Evolutionary conservation across 441 rosid genomes (phyloP).

Genomic region (Gossypium davidsonii): DNA sequence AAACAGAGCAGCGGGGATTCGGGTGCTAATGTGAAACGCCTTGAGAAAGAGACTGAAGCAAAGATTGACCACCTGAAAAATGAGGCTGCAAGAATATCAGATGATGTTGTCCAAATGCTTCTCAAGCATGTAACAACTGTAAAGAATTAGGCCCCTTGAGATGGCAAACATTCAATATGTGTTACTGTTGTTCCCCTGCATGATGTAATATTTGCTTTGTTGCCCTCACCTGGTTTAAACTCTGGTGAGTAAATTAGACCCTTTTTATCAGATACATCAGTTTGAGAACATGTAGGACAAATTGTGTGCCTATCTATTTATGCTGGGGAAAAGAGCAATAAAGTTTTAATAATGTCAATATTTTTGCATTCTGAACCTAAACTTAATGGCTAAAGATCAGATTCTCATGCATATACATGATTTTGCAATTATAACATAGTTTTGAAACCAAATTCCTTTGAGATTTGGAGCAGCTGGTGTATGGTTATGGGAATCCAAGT

Average conservation of each 20-base stretch:
- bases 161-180: not conserved
- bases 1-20: constrained; percentile 79
- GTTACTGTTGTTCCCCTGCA: not conserved
- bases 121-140: constrained; percentile 37
- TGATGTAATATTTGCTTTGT: not conserved
- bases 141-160: constrained; percentile 16
- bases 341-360: not conserved
- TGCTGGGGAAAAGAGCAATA: not conserved
- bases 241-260: not conserved
- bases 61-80: constrained; percentile 55
- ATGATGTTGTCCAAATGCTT: constrained; percentile 67
- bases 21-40: constrained; percentile 82
- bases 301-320: not conserved
- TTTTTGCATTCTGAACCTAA: not conserved
- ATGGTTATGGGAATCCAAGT: constrained; percentile 25
- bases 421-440: not conserved
- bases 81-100: constrained; percentile 51
- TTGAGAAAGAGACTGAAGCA: constrained; percentile 68
- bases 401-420: no score
- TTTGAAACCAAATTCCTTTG: not conserved
- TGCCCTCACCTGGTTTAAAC: not conserved
- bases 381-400: not conserved
- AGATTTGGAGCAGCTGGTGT: constrained; percentile 8
- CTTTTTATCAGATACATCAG: not conserved
- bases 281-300: not conserved